Base-by-base conservation (phyloP, 2,329 filamentous ascomycete species). In the Bipolaris gigantea region DNA sequence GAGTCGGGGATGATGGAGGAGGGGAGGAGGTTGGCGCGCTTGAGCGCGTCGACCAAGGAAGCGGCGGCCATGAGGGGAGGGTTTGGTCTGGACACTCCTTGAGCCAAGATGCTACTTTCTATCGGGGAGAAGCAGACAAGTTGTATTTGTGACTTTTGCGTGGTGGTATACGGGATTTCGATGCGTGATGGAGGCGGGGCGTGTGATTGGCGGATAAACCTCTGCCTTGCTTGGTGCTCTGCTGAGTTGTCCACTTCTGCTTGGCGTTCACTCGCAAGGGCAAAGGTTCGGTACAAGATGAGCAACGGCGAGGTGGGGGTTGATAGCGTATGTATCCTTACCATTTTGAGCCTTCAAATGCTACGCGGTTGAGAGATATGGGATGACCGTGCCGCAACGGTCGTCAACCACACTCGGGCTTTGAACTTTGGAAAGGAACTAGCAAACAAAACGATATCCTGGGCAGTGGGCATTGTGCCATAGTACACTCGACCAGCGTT, bases 1-100 rank as follows among this genome's bases (percentile, higher is more conserved):
- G 57, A 61, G 9, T 66, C 57, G 0, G 78, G 75, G 36, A 82
- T 77, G 39, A 82, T 42, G 18, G 53, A 45, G 9, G 69, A 71
- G 11, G 70, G 70, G 8, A 72, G 62, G 25, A 73, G 66, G 3
- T 53, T 55, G 25, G 69, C 70, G 34, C 44, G 45, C 23, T 57
- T 60, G 3, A 73, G 64, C 16, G 63, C 66, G 19, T 59, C 46
- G 36, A 72, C 41, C 43, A 73, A 62, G 11, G 56, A 34, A 23
- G 19, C 38, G 7, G 44, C 11, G 9, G 49, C 18, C 53, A 59
- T 59, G 18, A 9, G 49, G 30, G 15, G n/a, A 34, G 7, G 15
- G 15, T 40, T 40, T 40, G 15, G 13, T 30, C 13, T 4, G 5
- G 13, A 30, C 10, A 30, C 10, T 30, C 1, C 10, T 4, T 30